A percentile compares a stretch with the other conserved stretches of the same genome.
Conservation (phyloP, 179 eudicot genomes). For the Silene vulgaris region DNA sequence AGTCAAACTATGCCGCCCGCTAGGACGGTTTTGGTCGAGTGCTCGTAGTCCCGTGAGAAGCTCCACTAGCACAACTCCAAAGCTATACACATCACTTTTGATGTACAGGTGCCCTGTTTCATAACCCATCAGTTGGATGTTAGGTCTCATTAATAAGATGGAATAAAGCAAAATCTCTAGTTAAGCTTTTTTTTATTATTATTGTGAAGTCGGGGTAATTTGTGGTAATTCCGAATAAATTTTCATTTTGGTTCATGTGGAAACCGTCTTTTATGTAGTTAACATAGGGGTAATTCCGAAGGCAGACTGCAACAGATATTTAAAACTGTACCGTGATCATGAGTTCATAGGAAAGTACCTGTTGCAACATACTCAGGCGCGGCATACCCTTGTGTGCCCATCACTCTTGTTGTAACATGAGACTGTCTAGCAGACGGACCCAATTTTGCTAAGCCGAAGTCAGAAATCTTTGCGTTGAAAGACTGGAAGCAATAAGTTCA, state of each 20-base stretch:
- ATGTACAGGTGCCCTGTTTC: conserved; percentile 69
- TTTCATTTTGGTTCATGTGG: no score
- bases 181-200: no score
- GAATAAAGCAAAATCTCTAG: not conserved
- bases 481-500: conserved; percentile 32
- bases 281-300: no score
- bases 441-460: conserved; percentile 70
- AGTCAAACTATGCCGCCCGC: conserved; percentile 39
- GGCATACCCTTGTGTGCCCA: conserved; percentile 76
- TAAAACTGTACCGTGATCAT: no score
- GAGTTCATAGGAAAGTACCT: conserved; percentile 38
- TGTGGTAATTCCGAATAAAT: no score
- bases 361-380: conserved; percentile 78
- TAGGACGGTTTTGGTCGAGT: conserved; percentile 56
- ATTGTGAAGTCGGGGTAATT: no score
- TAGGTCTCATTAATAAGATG: not conserved
- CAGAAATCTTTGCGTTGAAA: conserved; percentile 68
- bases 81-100: conserved; percentile 81
- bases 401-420: conserved; percentile 66
- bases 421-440: conserved; percentile 71
- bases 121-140: not conserved
- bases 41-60: conserved; percentile 66
- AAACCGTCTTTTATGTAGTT: not conserved
- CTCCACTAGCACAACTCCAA: conserved; percentile 76
- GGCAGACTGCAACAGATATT: no score